Evolutionary conservation across 371 early-diverging fungal genomes (phyloP), one percentile per base, ranked within the genome.

Genomic region (Lichtheimia corymbifera): DNA sequence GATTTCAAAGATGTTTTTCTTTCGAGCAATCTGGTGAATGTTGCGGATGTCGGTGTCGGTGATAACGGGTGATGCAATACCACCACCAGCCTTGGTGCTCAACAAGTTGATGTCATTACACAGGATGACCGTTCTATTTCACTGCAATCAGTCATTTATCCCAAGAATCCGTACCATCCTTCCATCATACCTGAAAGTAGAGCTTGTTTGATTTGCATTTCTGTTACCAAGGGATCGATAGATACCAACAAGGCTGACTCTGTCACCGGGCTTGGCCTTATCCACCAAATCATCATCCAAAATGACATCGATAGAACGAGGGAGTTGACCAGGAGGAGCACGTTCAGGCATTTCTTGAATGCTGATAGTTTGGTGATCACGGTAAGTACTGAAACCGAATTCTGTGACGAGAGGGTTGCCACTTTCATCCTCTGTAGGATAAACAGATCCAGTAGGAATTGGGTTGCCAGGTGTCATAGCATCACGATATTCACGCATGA

Each of bases 271-370:
- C 74, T 99, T 99, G 22, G 94, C 91, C 18, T 70, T 74, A 73
- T 99, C 99, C 0, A 97, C 99, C 47, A 99, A 78, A 80, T 99
- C 99, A 70, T 96, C 95, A 63, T 97, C 95, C 56, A 99, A 74
- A 47, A 99, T 86, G n/a, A 99, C 86, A 76, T 99, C 98, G 18
- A 99, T 84, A 15, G 97, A 95, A 11, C 99, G 90, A 43, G 99
- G 99, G 58, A 99, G 79, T 69, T 96, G 96, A 24, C 99, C 99
- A 15, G 99, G 91, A 17, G 98, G 99, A 3, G 99, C 93, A 42
- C 97, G 90, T 77, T 99, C 99, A 0, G 99, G 99, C 99, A 99
- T 99, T 83, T 99, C 99, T 80, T 99, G 99, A 45, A 99, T 83
- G 58, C 88, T 92, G 61, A 98, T 83, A 3, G 93, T 94, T 77